Evolutionary conservation across 495 filamentous ascomycete genomes (phyloP).

Genomic region (Neurospora sublineolata): DNA sequence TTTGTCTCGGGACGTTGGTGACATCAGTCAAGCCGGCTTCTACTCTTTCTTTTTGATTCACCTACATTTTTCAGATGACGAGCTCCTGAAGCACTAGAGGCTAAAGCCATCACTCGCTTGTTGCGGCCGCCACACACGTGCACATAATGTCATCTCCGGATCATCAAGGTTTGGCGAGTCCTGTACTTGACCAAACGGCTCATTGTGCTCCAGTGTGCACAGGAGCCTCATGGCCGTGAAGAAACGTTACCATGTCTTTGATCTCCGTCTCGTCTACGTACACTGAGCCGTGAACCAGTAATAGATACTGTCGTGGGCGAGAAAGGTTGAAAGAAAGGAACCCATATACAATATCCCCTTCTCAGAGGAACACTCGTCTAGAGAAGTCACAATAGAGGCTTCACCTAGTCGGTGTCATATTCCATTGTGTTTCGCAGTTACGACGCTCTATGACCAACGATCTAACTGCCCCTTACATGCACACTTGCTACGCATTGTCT

Average conservation of each 20-base stretch:
- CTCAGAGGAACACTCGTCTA: background rate
- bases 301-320: too few relatives aligned
- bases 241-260: background rate
- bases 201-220: background rate
- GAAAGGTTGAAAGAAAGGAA: too few relatives aligned
- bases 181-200: background rate
- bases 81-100: background rate
- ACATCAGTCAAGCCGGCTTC: background rate
- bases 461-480: background rate
- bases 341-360: background rate
- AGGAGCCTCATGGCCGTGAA: background rate
- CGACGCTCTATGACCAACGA: background rate
- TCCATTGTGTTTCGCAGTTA: background rate
- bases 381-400: background rate
- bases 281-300: background rate
- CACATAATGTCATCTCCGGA: background rate
- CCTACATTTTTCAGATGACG: background rate
- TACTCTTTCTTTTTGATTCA: background rate
- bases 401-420: background rate
- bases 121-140: background rate
- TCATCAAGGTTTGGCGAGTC: background rate
- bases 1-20: background rate
- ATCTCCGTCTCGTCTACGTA: background rate
- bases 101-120: background rate
- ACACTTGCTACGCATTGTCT: background rate